Base-by-base conservation (phyloP, 768 basidiomycete genomes). In the Lactarius akahatsu region DNA sequence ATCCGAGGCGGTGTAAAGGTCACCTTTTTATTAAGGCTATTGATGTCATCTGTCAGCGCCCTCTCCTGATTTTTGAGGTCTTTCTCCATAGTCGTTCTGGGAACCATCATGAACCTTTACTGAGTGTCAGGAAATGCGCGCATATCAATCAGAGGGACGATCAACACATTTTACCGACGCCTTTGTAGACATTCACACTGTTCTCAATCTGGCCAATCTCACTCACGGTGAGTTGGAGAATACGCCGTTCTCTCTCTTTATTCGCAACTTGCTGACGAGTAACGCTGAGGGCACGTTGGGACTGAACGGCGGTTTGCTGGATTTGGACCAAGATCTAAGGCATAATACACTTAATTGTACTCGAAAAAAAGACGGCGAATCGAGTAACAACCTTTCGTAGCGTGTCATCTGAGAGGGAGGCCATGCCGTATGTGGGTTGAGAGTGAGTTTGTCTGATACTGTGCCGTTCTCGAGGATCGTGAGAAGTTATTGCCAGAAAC, bases 111-210 rank as follows among this genome's bases (percentile, higher is more conserved):
- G 76, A 98, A 98, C 93, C 95, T 97, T 68, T 63, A 54, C 11
- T 2, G 32, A 63, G 54, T 71, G 55, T 56, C 50, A 70, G 30
- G 62, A 47, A 45, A 57, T 16, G 34, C 56, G 23, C 54, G 32
- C 20, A 36, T 16, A 10, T n/a, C 28, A 26, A 10, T n/a, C 32
- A 30, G 38, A 30, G 36, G 40, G 40, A 67, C 4, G 16, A 6
- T 62, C 59, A 7, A 28, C 69, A 96, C 96, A 96, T 96, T 78
- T 98, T 98, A 38, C 96, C 96, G 55, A 98, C 92, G 57, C 96
- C 96, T 73, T 91, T 94, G 79, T 96, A 98, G 72, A 97, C 79
- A 73, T 90, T 92, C 15, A 91, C 88, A 66, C 90, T 83, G 32
- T 85, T 85, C 70, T 86, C 81, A 59, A 95, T 84, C 41, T 82